A percentile compares a stretch with the other conserved stretches of the same genome.
Conservation (phyloP, 1,284 basidiomycete species). For the Austroboletus novae-zelandiae region DNA sequence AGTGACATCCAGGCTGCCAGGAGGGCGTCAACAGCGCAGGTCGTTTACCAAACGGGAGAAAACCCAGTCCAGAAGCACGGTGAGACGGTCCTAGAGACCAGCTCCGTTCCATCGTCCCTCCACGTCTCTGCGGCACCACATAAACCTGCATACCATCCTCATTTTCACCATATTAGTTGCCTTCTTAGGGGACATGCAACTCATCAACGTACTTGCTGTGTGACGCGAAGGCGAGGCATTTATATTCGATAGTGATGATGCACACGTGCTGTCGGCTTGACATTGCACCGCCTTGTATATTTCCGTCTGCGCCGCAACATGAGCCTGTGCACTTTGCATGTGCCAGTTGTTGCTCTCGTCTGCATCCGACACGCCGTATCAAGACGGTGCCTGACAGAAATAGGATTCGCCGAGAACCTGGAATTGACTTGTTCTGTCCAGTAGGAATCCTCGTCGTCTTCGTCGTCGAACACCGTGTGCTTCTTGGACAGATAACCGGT, state of each 20-base stretch:
- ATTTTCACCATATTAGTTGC: background rate
- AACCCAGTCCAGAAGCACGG: background rate
- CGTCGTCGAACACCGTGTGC: background rate
- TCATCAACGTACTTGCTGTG: constrained; percentile 4
- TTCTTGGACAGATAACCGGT: background rate
- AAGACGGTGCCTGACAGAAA: background rate
- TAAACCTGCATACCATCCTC: constrained; percentile 8
- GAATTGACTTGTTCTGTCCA: constrained; percentile 12
- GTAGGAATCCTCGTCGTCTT: constrained; percentile 5
- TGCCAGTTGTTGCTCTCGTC: constrained; percentile 13
- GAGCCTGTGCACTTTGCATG: background rate
- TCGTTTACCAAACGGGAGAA: constrained; percentile 7
- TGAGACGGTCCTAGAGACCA: background rate
- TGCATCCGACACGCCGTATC: constrained; percentile 2
- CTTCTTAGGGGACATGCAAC: background rate
- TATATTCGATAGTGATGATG: constrained; percentile 1
- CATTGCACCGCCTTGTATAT: background rate
- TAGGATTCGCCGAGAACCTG: background rate
- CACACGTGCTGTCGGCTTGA: background rate
- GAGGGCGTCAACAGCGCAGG: constrained; percentile 9
- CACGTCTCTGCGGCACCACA: constrained; percentile 21
- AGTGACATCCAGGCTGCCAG: constrained; percentile 16
- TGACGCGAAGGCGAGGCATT: background rate
- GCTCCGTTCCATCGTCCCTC: background rate
- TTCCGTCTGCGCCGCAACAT: background rate